Evolutionary conservation across 768 basidiomycete species (phyloP).

Genomic region (Chalciporus piperatus): DNA sequence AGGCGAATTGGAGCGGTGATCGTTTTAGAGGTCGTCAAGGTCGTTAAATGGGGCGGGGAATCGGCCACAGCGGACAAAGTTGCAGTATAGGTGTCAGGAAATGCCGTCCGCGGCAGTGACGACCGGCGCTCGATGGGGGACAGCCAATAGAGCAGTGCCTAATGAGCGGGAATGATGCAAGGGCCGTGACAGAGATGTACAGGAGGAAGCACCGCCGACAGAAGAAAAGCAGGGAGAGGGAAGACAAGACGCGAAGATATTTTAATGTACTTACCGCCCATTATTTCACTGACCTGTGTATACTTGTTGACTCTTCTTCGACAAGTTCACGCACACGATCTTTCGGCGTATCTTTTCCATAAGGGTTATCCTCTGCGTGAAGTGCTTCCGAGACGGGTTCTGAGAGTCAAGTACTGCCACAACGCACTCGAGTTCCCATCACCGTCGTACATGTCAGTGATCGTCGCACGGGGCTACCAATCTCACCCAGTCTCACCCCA

Average conservation of each 20-base stretch:
- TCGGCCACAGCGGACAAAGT: not conserved
- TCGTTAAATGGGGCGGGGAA: slow-evolving; percentile 22
- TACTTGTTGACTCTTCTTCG: slow-evolving; percentile 28
- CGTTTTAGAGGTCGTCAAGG: slow-evolving; percentile 26
- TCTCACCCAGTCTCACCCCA: not conserved
- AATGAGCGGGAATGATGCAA: not conserved
- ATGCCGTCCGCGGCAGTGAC: slow-evolving; percentile 8
- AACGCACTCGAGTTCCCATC: slow-evolving; percentile 13
- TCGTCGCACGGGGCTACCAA: slow-evolving; percentile 23
- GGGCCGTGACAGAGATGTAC: not conserved
- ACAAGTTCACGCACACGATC: slow-evolving; percentile 18
- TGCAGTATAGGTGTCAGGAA: slow-evolving; percentile 1
- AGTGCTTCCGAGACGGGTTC: slow-evolving; percentile 19
- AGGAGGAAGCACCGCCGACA: slow-evolving; percentile 20
- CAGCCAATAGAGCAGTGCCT: slow-evolving; percentile 13
- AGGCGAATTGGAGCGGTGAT: not conserved
- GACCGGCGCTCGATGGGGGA: slow-evolving; percentile 1
- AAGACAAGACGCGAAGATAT: slow-evolving; percentile 8
- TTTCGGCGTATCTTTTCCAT: slow-evolving; percentile 31
- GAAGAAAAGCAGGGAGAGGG: slow-evolving; percentile 7
- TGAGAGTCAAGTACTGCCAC: slow-evolving; percentile 21
- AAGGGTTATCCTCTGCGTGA: slow-evolving; percentile 25
- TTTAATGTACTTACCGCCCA: slow-evolving; percentile 19
- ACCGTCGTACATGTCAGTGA: slow-evolving; percentile 18
- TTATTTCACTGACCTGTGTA: slow-evolving; percentile 26